phyloP scores from a whole-genome alignment of 176 grass and related monocot species.

The Areca catechu region DNA sequence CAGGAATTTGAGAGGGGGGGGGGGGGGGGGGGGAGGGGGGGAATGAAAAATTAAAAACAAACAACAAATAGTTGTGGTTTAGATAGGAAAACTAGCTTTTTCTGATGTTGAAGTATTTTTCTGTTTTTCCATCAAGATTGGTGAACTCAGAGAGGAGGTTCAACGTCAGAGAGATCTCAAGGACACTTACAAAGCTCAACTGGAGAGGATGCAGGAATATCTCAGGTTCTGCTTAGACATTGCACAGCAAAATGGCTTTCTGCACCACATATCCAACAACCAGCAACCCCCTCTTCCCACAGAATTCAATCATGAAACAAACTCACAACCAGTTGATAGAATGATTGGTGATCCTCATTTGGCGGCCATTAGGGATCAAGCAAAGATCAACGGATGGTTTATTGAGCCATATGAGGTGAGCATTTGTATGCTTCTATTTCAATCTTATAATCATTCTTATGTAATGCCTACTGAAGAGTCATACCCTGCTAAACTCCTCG shows the following conservation, averaged over 20 bases:
- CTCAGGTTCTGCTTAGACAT: slow-evolving; percentile 49
- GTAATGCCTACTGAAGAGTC: too few species aligned
- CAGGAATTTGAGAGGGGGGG: background rate
- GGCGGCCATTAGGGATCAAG: slow-evolving; percentile 19
- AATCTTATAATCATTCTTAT: too few species aligned
- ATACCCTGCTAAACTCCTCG: too few species aligned
- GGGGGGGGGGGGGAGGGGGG: rapidly evolving
- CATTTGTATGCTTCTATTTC: too few species aligned
- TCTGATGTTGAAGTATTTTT: too few species aligned
- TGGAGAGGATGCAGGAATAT: slow-evolving; percentile 52
- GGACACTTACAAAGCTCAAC: slow-evolving; percentile 41
- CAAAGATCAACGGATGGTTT: slow-evolving; percentile 42
- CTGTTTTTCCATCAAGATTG: background rate
- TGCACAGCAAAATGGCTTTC: slow-evolving; percentile 44
- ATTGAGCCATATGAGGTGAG: slow-evolving; percentile 38
- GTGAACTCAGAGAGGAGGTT: slow-evolving; percentile 32
- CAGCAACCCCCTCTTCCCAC: background rate
- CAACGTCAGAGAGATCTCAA: slow-evolving; percentile 38
- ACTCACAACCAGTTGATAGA: background rate
- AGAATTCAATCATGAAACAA: background rate
- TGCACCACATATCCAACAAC: slow-evolving; percentile 35
- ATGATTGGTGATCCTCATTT: slow-evolving; percentile 24
- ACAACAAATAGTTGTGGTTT: too few species aligned
- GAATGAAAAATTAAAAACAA: too few species aligned
- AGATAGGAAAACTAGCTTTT: too few species aligned